Conservation (phyloP, 331 rosid species). For the Dryas integrifolia region DNA sequence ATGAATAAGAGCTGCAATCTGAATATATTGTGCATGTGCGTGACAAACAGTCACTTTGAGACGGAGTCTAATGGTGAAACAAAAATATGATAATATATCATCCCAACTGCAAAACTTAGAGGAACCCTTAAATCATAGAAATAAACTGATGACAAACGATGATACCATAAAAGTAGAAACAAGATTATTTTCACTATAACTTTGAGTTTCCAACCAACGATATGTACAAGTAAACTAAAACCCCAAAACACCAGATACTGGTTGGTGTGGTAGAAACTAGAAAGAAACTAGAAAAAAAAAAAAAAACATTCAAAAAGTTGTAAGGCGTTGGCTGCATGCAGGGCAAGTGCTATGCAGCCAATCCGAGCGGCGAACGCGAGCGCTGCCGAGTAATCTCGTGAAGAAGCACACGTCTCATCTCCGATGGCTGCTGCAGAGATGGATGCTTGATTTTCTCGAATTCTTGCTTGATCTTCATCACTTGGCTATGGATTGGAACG, state of each 20-base stretch:
- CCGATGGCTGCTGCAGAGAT: slow-evolving; percentile 45
- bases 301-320: not conserved
- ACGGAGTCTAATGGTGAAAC: not conserved
- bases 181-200: not conserved
- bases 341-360: slow-evolving; percentile 25
- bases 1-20: not conserved
- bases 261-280: not conserved
- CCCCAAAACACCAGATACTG: not conserved
- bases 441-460: slow-evolving; percentile 68
- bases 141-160: not conserved
- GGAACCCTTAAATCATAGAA: not conserved
- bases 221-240: slow-evolving; percentile 9
- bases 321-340: slow-evolving; percentile 12
- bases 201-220: not conserved
- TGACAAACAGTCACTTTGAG: not conserved
- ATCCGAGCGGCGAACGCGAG: slow-evolving; percentile 67
- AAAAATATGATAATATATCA: not conserved
- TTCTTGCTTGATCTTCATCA: slow-evolving; percentile 69
- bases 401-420: slow-evolving; percentile 39
- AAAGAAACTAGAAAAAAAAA: not conserved
- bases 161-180: not conserved
- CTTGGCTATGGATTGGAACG: slow-evolving; percentile 71
- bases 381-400: slow-evolving; percentile 42
- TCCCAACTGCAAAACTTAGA: not conserved
- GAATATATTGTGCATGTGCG: not conserved